Percentiles rank a stretch among this genome's conserved stretches.
Conservation (phyloP, 768 basidiomycete species). For the Nevesoporus exiguus region DNA sequence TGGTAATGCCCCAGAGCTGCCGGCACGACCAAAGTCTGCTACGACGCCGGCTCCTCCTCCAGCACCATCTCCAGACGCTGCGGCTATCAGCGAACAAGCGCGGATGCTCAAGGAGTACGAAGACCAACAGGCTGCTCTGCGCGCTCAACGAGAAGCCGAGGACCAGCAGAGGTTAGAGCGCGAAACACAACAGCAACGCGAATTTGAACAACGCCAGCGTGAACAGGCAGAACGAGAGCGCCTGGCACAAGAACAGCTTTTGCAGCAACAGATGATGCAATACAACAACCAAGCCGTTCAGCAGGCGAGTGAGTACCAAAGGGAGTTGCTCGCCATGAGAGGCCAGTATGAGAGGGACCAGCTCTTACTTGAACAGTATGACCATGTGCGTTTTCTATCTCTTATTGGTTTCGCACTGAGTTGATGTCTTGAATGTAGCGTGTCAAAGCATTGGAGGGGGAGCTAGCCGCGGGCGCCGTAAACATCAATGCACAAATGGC, state of each 20-base stretch:
- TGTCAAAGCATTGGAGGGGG: constrained; percentile 92
- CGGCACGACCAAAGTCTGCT: constrained; percentile 67
- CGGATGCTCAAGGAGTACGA: constrained; percentile 96
- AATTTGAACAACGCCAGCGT: constrained; percentile 86
- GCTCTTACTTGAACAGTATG: constrained; percentile 96
- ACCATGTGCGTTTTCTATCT: constrained; percentile 54
- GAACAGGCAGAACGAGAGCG: constrained; percentile 88
- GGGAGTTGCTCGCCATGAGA: constrained; percentile 87
- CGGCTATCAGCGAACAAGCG: constrained; percentile 83
- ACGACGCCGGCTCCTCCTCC: constrained; percentile 63
- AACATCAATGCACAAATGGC: constrained; percentile 83
- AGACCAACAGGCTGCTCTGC: constrained; percentile 87
- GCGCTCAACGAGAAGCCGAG: constrained; percentile 76
- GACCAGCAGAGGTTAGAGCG: constrained; percentile 75
- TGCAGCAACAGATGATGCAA: constrained; percentile 80
- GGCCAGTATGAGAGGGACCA: constrained; percentile 99
- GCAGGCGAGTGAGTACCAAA: constrained; percentile 79
- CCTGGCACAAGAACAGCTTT: constrained; percentile 82
- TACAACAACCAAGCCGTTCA: constrained; percentile 74
- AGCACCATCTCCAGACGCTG: constrained; percentile 65
- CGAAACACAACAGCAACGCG: constrained; percentile 75
- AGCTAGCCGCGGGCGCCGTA: constrained; percentile 67
- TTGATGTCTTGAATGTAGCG: constrained; percentile 48
- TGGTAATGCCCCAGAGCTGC: constrained; percentile 81
- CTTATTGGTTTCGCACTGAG: background rate